Conservation (phyloP, 2,329 filamentous ascomycete genomes). For the Colletotrichum gigasporum region DNA sequence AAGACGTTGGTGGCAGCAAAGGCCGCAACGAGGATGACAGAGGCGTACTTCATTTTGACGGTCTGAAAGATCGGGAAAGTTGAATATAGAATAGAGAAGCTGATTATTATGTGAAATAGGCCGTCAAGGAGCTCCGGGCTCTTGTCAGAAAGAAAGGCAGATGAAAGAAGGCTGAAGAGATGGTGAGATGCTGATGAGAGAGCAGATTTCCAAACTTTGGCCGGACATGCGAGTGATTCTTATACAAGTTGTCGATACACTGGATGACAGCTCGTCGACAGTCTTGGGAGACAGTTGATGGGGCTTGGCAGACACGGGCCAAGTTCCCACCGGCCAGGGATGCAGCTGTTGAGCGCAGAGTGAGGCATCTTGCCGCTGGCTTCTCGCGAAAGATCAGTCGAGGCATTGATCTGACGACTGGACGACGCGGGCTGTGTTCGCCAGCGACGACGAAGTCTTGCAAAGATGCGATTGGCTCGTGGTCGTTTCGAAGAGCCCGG, state of each 20-base stretch:
- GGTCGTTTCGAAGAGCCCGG: conserved; percentile 21
- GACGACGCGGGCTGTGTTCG: conserved; percentile 1
- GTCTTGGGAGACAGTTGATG: conserved; percentile 23
- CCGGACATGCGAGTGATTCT: conserved; percentile 22
- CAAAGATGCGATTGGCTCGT: conserved; percentile 28
- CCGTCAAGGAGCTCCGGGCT: conserved; percentile 29
- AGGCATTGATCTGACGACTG: conserved; percentile 29
- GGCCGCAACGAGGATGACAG: conserved; percentile 50
- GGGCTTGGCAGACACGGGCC: conserved; percentile 26
- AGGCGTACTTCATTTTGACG: conserved; percentile 31
- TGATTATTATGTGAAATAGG: conserved; percentile 11
- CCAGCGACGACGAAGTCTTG: not conserved
- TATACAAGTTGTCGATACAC: conserved; percentile 27
- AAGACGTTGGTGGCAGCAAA: conserved; percentile 53
- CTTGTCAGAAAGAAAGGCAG: conserved; percentile 29
- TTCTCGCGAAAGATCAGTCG: conserved; percentile 28
- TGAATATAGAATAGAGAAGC: not conserved
- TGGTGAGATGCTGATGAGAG: conserved; percentile 27
- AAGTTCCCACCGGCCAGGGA: conserved; percentile 4
- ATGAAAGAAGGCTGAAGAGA: conserved; percentile 24
- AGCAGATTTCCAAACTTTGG: not conserved
- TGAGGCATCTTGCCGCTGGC: conserved; percentile 20
- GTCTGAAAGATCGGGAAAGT: conserved; percentile 24
- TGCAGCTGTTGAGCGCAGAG: not conserved
- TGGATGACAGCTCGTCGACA: conserved; percentile 27